phyloP scores from a whole-genome alignment of 306 rosid genomes.

The Castanea crenata region DNA sequence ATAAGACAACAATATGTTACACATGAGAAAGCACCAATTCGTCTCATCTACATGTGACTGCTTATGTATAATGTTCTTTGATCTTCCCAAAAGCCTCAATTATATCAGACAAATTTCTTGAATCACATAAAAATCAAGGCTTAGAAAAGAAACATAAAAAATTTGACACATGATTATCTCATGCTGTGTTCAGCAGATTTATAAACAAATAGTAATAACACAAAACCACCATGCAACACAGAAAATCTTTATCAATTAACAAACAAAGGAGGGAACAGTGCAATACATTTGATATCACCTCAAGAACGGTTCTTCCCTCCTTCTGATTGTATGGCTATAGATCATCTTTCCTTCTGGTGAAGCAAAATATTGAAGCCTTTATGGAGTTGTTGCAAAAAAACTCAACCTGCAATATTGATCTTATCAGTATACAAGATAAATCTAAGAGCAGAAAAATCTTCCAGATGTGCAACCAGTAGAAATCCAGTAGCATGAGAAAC shows the following conservation, averaged over 20 bases:
- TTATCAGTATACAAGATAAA: conserved; percentile 17
- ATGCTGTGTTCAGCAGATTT: not conserved
- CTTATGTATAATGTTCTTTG: not conserved
- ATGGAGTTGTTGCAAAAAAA: conserved; percentile 65
- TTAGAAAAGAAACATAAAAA: not conserved
- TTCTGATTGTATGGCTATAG: conserved; percentile 91
- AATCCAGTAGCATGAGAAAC: conserved; percentile 2
- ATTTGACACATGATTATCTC: not conserved
- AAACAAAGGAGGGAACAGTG: not conserved
- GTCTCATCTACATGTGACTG: not conserved
- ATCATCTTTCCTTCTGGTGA: conserved; percentile 98
- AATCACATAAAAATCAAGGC: not conserved
- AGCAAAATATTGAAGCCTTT: conserved; percentile 79
- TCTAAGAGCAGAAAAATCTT: conserved; percentile 7
- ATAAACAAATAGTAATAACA: not conserved
- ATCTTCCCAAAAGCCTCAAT: not conserved
- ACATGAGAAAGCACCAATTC: not conserved
- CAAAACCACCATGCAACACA: not conserved
- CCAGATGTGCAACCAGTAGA: not conserved
- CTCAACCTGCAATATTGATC: conserved; percentile 69
- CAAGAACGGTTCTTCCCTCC: conserved; percentile 87
- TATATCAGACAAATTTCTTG: not conserved
- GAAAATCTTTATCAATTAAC: not conserved
- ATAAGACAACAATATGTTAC: not conserved
- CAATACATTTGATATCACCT: conserved; percentile 45